Base-by-base conservation (phyloP, 164 flowering plant genomes). In the Taxillus chinensis region DNA sequence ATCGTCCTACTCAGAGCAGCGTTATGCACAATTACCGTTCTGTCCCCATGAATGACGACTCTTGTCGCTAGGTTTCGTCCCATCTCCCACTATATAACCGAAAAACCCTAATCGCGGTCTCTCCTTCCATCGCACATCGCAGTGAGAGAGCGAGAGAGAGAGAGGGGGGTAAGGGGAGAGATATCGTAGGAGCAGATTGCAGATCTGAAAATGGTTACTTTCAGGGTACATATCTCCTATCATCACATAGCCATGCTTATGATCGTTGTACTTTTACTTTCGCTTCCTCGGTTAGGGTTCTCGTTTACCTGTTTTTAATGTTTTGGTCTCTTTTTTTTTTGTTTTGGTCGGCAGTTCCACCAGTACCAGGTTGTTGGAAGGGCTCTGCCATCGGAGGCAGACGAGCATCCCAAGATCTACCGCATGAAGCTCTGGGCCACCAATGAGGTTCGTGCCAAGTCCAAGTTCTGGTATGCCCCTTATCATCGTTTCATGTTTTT, bases 371-470 rank as follows among this genome's bases (percentile, higher is more conserved):
- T 89, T 54, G 93, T 89, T 3, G 96, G 96, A 27, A 79, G 96
- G 67, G 89, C 81, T 43, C 83, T 89, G 39, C 96, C 93, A 0
- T 63, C 93, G 3, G 86, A 82, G 57, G 27, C 69, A 0, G 93
- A 86, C 74, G 84, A 85, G 69, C 85, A 83, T 45, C 96, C 96
- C 7, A 89, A 89, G 86, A 86, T 89, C 62, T 89, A 85, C 74
- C 71, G 96, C n/a, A 86, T 89, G 96, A 89, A 89, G 78, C 83
- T 89, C 7, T 88, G 95, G 95, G 90, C 89, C 8, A 85, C 90
- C 45, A 87, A 87, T 53, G 89, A 87, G 62, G 95, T 87, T 51
- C 84, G 95, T 5, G 88, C 96, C 67, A 88, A 86, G 69, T 88
- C 96, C 72, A 87, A 86, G 80, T 86, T 86, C 74, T 86, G 92